A percentile compares a stretch with the other conserved stretches of the same genome.
Evolutionary conservation across 1,284 basidiomycete genomes (phyloP).

Genomic region (Xerocomus amazonicus): DNA sequence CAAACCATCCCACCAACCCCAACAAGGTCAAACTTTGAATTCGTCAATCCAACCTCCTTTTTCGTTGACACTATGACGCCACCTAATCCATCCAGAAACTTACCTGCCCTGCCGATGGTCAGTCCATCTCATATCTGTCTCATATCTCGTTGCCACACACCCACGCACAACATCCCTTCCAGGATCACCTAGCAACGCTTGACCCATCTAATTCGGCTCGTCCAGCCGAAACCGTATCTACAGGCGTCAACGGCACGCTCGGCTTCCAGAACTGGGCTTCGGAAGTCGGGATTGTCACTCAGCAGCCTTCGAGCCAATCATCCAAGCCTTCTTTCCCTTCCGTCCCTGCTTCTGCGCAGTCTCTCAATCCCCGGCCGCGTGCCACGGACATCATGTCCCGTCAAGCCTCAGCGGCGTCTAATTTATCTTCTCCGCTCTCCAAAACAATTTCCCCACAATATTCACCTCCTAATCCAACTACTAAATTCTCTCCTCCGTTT

Average conservation of each 20-base stretch:
- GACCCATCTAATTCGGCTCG: constrained; percentile 25
- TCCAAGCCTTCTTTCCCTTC: constrained; percentile 8
- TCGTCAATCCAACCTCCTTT: constrained; percentile 29
- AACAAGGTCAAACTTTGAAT: constrained; percentile 23
- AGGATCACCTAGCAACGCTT: constrained; percentile 31
- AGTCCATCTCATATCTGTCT: constrained; percentile 2
- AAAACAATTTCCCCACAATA: constrained; percentile 26
- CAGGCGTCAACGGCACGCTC: constrained; percentile 5
- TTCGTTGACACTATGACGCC: constrained; percentile 21
- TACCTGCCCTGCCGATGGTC: constrained; percentile 33
- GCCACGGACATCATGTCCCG: constrained; percentile 31
- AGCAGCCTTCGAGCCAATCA: constrained; percentile 8
- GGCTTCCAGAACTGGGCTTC: constrained; percentile 34
- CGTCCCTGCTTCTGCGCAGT: background rate
- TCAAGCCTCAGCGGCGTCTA: constrained; percentile 27
- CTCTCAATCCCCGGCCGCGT: constrained; percentile 21
- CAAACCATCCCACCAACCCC: constrained; percentile 25
- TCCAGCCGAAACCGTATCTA: constrained; percentile 17
- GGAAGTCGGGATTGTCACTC: constrained; percentile 27
- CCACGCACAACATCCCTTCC: constrained; percentile 6
- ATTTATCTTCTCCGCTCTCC: constrained; percentile 20
- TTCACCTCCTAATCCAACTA: constrained; percentile 20
- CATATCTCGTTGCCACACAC: background rate
- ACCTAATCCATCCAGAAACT: constrained; percentile 25
- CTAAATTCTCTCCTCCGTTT: constrained; percentile 26